A percentile compares a stretch with the other conserved stretches of the same genome.
These are phyloP conservation scores for Rosa persica DNA, from an alignment of 306 rosid species.

Conservation along the genomic window DNA sequence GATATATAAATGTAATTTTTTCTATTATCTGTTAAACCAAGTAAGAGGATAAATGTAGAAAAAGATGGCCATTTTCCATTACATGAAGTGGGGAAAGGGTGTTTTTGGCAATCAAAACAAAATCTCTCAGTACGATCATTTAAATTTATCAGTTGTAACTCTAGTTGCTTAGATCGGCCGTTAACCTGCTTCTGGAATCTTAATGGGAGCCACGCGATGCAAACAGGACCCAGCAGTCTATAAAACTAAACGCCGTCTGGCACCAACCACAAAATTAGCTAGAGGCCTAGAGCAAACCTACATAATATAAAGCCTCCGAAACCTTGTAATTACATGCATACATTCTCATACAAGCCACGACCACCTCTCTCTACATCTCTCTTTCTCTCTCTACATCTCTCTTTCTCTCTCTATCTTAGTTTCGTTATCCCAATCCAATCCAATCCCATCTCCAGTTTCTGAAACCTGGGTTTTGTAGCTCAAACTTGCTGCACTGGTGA, in stretches of 20 bases:
- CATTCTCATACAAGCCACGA: constrained; percentile 43
- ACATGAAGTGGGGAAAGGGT: constrained; percentile 9
- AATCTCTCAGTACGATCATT: constrained; percentile 12
- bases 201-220: constrained; percentile 13
- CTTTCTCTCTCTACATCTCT: too few species aligned
- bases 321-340: constrained; percentile 11
- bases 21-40: background rate
- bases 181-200: constrained; percentile 39
- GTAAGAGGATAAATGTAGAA: background rate
- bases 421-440: background rate
- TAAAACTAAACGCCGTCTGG: constrained; percentile 44
- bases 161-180: constrained; percentile 45
- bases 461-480: background rate
- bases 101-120: constrained; percentile 9
- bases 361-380: background rate
- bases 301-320: constrained; percentile 40
- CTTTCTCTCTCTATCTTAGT: constrained; percentile 9
- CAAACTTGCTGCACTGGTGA: background rate
- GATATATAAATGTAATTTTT: background rate
- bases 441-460: background rate
- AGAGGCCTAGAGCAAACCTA: background rate
- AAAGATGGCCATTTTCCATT: background rate
- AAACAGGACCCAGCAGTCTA: constrained; percentile 15
- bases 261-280: constrained; percentile 42
- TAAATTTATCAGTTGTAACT: constrained; percentile 8